A percentile compares a stretch with the other conserved stretches of the same genome.
These are phyloP conservation scores for Podospora pseudocomata DNA, from an alignment of 495 filamentous ascomycete genomes.

Conservation along the genomic window DNA sequence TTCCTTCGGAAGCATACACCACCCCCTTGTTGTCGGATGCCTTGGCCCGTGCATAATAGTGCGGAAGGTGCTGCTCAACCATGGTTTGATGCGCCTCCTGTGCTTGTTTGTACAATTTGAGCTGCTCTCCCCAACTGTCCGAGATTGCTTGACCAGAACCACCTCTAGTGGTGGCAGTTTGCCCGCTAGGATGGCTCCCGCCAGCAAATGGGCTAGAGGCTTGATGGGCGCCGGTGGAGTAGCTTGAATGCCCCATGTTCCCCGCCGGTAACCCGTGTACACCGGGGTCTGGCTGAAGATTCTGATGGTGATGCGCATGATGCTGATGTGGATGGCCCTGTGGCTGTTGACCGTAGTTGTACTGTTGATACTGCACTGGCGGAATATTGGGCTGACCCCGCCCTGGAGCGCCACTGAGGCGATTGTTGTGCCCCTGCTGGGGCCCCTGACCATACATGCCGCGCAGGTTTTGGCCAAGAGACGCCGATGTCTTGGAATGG, in stretches of 20 bases:
- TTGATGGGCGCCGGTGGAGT: slow-evolving; percentile 69
- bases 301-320: slow-evolving; percentile 70
- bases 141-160: slow-evolving; percentile 50
- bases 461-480: slow-evolving; percentile 62
- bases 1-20: slow-evolving; percentile 31
- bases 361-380: slow-evolving; percentile 50
- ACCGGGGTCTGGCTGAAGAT: slow-evolving; percentile 67
- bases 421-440: slow-evolving; percentile 75
- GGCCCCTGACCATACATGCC: slow-evolving; percentile 80
- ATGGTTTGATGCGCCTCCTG: slow-evolving; percentile 65
- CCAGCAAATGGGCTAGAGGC: slow-evolving; percentile 68
- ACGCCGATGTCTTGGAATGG: slow-evolving; percentile 68
- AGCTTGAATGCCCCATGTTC: slow-evolving; percentile 67
- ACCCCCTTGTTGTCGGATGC: slow-evolving; percentile 58
- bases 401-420: slow-evolving; percentile 54
- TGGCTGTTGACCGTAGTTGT: slow-evolving; percentile 66
- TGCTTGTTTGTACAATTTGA: slow-evolving; percentile 70
- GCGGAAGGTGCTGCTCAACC: slow-evolving; percentile 51
- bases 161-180: slow-evolving; percentile 44
- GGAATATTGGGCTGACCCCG: slow-evolving; percentile 33
- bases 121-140: slow-evolving; percentile 86
- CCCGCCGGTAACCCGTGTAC: slow-evolving; percentile 53
- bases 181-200: slow-evolving; percentile 71
- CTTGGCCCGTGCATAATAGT: slow-evolving; percentile 53
- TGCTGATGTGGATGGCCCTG: slow-evolving; percentile 64